Base-by-base conservation (phyloP, 2,329 filamentous ascomycete species). In the Rachicladosporium sp. region DNA sequence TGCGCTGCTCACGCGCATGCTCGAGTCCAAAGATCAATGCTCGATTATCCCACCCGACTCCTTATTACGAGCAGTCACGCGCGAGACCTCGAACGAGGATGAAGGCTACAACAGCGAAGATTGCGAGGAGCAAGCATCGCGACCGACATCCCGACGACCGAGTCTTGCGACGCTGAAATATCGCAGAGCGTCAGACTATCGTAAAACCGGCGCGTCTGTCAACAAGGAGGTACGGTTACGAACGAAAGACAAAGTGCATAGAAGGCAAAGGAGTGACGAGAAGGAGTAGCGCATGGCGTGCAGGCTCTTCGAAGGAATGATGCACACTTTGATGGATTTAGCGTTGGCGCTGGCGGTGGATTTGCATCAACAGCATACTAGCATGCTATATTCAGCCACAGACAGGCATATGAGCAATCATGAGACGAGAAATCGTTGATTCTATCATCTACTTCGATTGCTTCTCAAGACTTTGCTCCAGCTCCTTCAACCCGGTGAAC, bases 401-500 rank as follows among this genome's bases (percentile, higher is more conserved):
- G 23, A 27, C 23, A 27, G 23, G 23, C 23, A 27, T 27, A 27
- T 27, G 23, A 27, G 23, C 23, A 27, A 27, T 27, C 23, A 27
- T 27, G 23, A 27, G 23, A 27, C 23, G 23, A 8, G 23, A 27
- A 27, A 7, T 33, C 3, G 9, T 11, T 15, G 2, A 15, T 6
- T 10, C 9, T 33, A 11, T 7, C 11, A 12, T 11, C 31, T 33
- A 11, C 31, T 33, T 33, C 6, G 11, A 5, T 7, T 33, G 5
- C 13, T 11, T 13, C 27, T 38, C 37, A n/a, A 42, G 36, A 10
- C 35, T 61, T 47, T 57, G 58, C 52, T 70, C 68, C 30, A 68
- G 47, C 46, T 65, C 57, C 40, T 68, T 64, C 46, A 72, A 52
- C 8, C 57, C 61, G 41, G 60, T 57, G 39, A 71, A 56, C 4